Percentiles rank a stretch among this genome's conserved stretches.
Conservation (phyloP, 495 filamentous ascomycete genomes). For the Aeminium ludgeri region DNA sequence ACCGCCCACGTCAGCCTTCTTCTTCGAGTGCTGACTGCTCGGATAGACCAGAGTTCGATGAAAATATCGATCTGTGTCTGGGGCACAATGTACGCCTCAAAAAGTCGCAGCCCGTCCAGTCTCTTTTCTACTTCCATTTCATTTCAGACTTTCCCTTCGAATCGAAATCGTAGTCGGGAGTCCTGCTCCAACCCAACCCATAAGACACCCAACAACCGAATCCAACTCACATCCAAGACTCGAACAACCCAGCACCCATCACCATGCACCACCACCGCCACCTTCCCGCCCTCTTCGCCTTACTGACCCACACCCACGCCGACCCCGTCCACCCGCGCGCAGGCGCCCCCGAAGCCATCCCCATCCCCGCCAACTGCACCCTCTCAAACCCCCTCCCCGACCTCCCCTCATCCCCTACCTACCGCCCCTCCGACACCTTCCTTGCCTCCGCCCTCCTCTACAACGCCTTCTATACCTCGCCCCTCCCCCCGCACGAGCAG, state of each 20-base stretch:
- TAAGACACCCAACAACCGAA: no score
- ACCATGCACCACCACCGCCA: conserved; percentile 3
- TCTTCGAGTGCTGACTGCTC: no score
- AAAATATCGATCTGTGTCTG: no score
- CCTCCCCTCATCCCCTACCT: conserved; percentile 6
- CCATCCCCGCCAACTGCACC: conserved; percentile 20
- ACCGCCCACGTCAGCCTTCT: no score
- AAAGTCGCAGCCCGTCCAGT: no score
- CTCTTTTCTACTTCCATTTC: no score
- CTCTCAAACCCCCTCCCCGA: conserved; percentile 14
- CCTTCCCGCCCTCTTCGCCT: conserved; percentile 10
- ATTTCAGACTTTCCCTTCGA: no score
- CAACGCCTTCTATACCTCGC: conserved; percentile 14
- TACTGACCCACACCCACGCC: conserved; percentile 8
- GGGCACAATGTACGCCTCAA: no score
- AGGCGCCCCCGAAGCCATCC: conserved; percentile 14
- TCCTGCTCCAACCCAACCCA: no score
- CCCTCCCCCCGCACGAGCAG: conserved; percentile 5
- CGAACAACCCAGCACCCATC: no score
- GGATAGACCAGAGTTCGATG: no score
- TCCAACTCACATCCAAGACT: background rate
- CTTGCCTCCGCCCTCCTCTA: conserved; percentile 9
- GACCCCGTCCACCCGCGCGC: conserved; percentile 11
- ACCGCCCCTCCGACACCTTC: conserved; percentile 9
- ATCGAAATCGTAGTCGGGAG: no score